Evolutionary conservation across 2,329 filamentous ascomycete species (phyloP).

Genomic region (Monosporascus sp.): DNA sequence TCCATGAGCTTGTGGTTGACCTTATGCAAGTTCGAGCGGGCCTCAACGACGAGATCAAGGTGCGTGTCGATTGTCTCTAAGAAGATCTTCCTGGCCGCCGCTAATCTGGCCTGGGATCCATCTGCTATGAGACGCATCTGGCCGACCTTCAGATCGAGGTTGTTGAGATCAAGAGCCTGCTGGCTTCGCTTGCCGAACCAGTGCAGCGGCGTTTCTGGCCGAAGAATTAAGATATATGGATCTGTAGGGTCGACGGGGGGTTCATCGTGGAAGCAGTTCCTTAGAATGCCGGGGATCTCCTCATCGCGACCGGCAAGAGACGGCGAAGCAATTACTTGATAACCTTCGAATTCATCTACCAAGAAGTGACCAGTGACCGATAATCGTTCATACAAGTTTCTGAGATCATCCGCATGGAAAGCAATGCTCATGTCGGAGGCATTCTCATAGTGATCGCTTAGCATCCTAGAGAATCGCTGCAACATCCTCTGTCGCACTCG

Average conservation of each 20-base stretch:
- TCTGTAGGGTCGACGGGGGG: slow-evolving; percentile 67
- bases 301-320: slow-evolving; percentile 68
- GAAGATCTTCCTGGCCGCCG: slow-evolving; percentile 74
- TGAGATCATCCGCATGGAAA: slow-evolving; percentile 59
- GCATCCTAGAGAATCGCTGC: slow-evolving; percentile 85
- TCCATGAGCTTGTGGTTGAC: slow-evolving; percentile 89
- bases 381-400: slow-evolving; percentile 74
- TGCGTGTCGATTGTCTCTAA: slow-evolving; percentile 74
- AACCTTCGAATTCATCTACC: slow-evolving; percentile 71
- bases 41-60: slow-evolving; percentile 84
- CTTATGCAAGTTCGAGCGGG: slow-evolving; percentile 86
- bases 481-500: slow-evolving; percentile 93
- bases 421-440: slow-evolving; percentile 91
- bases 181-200: slow-evolving; percentile 79
- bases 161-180: slow-evolving; percentile 68
- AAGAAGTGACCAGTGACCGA: slow-evolving; percentile 82
- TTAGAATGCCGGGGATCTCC: slow-evolving; percentile 81
- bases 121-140: slow-evolving; percentile 85
- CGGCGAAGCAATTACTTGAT: slow-evolving; percentile 81
- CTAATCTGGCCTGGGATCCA: slow-evolving; percentile 72
- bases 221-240: slow-evolving; percentile 79
- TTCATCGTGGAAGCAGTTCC: slow-evolving; percentile 55
- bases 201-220: slow-evolving; percentile 69
- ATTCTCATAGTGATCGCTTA: slow-evolving; percentile 94
- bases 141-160: slow-evolving; percentile 79